Evolutionary conservation across 345 rosid species (phyloP).

Genomic region (Limnanthes douglasii): DNA sequence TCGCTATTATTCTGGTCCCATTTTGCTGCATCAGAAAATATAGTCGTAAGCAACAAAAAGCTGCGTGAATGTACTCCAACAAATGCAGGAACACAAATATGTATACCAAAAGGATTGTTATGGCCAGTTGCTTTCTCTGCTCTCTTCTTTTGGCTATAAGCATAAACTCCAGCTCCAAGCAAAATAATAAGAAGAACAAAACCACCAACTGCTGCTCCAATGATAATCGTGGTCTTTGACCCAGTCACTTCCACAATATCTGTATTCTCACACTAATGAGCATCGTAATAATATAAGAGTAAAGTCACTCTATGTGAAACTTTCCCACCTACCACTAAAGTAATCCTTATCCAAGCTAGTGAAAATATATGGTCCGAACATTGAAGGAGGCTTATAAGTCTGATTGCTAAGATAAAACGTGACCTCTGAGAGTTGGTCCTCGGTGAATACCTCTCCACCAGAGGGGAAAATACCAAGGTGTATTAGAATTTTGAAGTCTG

Average conservation of each 20-base stretch:
- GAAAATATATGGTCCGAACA: conserved; percentile 53
- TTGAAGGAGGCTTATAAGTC: conserved; percentile 34
- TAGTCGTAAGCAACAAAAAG: background rate
- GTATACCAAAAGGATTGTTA: conserved; percentile 77
- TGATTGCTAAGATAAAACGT: conserved; percentile 51
- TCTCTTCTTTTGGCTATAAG: conserved; percentile 52
- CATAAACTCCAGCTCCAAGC: conserved; percentile 52
- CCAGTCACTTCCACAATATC: conserved; percentile 17
- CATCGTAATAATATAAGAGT: too few species aligned
- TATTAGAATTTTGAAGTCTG: conserved; percentile 26
- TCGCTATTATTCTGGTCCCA: conserved; percentile 51
- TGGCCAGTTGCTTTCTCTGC: conserved; percentile 45
- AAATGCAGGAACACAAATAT: too few species aligned
- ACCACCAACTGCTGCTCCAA: conserved; percentile 65
- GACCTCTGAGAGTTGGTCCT: conserved; percentile 20
- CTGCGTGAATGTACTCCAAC: background rate
- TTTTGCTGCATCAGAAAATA: conserved; percentile 26
- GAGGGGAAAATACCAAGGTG: conserved; percentile 39
- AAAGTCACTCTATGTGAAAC: conserved; percentile 2
- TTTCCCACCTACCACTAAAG: conserved; percentile 33
- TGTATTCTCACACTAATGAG: too few species aligned
- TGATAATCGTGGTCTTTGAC: conserved; percentile 31
- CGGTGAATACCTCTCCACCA: conserved; percentile 28
- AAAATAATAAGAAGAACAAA: conserved; percentile 30
- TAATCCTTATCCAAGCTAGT: conserved; percentile 13